Percentiles rank a stretch among this genome's conserved stretches.
phyloP scores from a whole-genome alignment of 2,329 filamentous ascomycete species.

The Exophiala aquamarina region DNA sequence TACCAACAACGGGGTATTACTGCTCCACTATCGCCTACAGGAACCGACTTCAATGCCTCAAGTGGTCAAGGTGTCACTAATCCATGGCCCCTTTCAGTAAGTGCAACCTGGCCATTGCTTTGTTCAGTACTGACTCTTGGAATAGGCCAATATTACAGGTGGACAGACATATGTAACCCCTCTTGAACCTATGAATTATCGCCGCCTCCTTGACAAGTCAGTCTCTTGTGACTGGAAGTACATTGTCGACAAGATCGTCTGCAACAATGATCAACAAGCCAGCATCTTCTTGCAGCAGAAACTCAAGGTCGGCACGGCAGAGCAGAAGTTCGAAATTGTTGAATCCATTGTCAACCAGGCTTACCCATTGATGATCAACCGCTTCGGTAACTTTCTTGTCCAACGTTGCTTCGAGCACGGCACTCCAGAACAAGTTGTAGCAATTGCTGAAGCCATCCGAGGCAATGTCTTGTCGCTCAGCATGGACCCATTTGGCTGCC shows the following conservation, averaged over 20 bases:
- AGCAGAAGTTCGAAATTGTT: constrained; percentile 97
- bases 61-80: constrained; percentile 18
- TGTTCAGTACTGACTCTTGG: constrained; percentile 24
- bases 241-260: constrained; percentile 98
- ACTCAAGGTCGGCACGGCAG: constrained; percentile 89
- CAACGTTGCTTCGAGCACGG: constrained; percentile 99
- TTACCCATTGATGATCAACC: constrained; percentile 95
- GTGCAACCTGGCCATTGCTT: not conserved
- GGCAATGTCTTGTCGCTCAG: constrained; percentile 92
- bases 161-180: constrained; percentile 79
- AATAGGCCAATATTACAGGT: constrained; percentile 52
- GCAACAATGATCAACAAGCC: constrained; percentile 98
- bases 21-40: constrained; percentile 20
- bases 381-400: constrained; percentile 97
- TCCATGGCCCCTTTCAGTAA: constrained; percentile 31
- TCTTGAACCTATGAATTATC: constrained; percentile 92
- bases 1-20: constrained; percentile 27
- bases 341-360: constrained; percentile 94
- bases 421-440: constrained; percentile 87
- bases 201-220: constrained; percentile 89
- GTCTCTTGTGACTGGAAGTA: constrained; percentile 99
- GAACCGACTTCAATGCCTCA: constrained; percentile 14
- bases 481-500: constrained; percentile 98
- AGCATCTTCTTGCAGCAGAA: constrained; percentile 99
- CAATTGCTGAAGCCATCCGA: constrained; percentile 90